Percentiles rank a stretch among this genome's conserved stretches.
Conservation (phyloP, 352 stramenopile species). For the Albugo laibachii region DNA sequence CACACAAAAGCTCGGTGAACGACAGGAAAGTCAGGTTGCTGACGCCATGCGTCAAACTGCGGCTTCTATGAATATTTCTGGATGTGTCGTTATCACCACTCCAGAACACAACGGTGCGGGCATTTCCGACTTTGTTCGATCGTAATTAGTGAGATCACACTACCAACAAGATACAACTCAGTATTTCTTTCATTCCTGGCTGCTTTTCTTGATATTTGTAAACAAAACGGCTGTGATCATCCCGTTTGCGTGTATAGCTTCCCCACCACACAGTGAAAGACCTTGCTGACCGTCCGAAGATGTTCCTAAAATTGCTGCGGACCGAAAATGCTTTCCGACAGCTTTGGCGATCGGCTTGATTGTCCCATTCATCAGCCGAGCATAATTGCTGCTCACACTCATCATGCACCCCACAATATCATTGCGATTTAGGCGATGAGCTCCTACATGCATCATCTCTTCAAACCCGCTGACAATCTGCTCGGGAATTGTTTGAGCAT, state of each 20-base stretch:
- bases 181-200: neutral
- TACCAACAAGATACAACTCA: neutral
- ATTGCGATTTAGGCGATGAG: neutral
- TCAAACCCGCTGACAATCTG: constrained; percentile 27
- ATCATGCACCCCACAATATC: constrained; percentile 53
- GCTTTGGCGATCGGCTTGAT: constrained; percentile 30
- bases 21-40: constrained; percentile 83
- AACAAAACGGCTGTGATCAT: constrained; percentile 61
- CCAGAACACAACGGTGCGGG: constrained; percentile 89
- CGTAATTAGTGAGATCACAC: constrained; percentile 60
- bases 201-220: constrained; percentile 57
- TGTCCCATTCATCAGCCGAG: constrained; percentile 41
- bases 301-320: constrained; percentile 25
- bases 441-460: constrained; percentile 18
- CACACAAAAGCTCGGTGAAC: constrained; percentile 84
- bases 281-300: constrained; percentile 58
- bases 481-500: constrained; percentile 22
- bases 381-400: constrained; percentile 44
- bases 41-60: constrained; percentile 92
- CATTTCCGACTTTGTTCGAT: constrained; percentile 88
- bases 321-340: constrained; percentile 28
- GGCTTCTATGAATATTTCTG: constrained; percentile 79
- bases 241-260: constrained; percentile 47
- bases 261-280: constrained; percentile 28
- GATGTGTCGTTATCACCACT: constrained; percentile 94